These are phyloP conservation scores for Delonix regia DNA, from an alignment of 306 rosid genomes.

Conservation along the genomic window DNA sequence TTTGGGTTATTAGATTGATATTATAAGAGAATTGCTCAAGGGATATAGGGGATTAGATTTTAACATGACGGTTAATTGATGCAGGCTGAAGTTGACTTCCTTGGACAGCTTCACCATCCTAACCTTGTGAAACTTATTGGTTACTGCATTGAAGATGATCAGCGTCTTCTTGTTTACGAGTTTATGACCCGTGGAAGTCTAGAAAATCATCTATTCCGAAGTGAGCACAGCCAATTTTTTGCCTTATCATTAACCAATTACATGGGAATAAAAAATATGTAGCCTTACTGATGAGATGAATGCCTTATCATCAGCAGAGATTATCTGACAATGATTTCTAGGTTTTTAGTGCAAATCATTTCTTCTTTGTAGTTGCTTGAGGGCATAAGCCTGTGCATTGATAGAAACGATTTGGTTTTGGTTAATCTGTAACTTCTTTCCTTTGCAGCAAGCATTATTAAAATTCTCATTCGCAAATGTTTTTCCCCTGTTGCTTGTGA, in stretches of 20 bases:
- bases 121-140: conserved; percentile 96
- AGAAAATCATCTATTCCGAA: conserved; percentile 94
- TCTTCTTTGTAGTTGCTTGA: neutral
- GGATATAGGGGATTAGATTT: conserved; percentile 36
- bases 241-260: conserved; percentile 8
- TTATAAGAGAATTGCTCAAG: conserved; percentile 39
- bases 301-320: neutral
- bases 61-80: conserved; percentile 44
- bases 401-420: conserved; percentile 11
- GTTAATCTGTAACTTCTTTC: conserved; percentile 13
- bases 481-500: neutral
- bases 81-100: conserved; percentile 97
- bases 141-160: conserved; percentile 91
- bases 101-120: conserved; percentile 97
- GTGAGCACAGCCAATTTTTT: conserved; percentile 53
- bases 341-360: conserved; percentile 7
- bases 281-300: neutral
- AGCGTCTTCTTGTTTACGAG: conserved; percentile 88
- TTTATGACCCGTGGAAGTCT: conserved; percentile 98
- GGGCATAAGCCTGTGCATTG: conserved; percentile 20
- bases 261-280: conserved; percentile 22
- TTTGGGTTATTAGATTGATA: conserved; percentile 72
- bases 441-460: neutral
- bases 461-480: neutral
- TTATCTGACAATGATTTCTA: conserved; percentile 5